Base-by-base conservation (phyloP, 2,329 filamentous ascomycete genomes). In the Rhinocladiella mackenziei region DNA sequence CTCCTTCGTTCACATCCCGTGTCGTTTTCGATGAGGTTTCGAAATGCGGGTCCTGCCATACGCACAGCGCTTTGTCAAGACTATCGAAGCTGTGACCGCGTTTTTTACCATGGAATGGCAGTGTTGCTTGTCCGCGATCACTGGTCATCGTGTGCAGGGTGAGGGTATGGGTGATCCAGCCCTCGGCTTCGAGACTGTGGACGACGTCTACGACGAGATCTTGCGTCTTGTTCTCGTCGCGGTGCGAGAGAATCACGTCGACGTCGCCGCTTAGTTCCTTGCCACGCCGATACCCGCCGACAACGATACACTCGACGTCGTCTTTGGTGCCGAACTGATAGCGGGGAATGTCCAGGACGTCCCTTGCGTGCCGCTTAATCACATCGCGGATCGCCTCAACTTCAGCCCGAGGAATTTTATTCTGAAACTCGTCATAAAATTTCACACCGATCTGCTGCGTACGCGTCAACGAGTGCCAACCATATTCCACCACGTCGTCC, bases 371-470 rank as follows among this genome's bases (percentile, higher is more conserved):
- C 1, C 67, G 58, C 1, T 83, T 72, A 11, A 96, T 75, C 1
- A 73, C 70, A 3, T 67, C 58, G 0, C 77, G 78, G 40, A 95
- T 94, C 0, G 62, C 58, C 55, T 87, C 81, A 0, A 88, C 84
- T 62, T 97, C 89, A 0, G 60, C 45, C 1, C 89, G 78, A 0
- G 86, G 76, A 3, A 97, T 86, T 10, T 77, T 80, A 11, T 74
- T 65, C 33, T 77, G 69, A 43, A 98, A 85, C 52, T 97, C 91
- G 23, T 94, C 84, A 62, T 94, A 95, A 65, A 82, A 96, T 62
- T 97, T 97, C 32, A 96, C 72, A 0, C 92, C 91, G 43, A 97
- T 94, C 62, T 97, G 89, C 64, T 96, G 91, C 1, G 87, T 84
- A 9, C 89, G 80, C 1, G 75, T 83, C 1, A 97, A 71, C 0